phyloP scores from a whole-genome alignment of 139 green algal genomes.

The Bryopsis sp. region DNA sequence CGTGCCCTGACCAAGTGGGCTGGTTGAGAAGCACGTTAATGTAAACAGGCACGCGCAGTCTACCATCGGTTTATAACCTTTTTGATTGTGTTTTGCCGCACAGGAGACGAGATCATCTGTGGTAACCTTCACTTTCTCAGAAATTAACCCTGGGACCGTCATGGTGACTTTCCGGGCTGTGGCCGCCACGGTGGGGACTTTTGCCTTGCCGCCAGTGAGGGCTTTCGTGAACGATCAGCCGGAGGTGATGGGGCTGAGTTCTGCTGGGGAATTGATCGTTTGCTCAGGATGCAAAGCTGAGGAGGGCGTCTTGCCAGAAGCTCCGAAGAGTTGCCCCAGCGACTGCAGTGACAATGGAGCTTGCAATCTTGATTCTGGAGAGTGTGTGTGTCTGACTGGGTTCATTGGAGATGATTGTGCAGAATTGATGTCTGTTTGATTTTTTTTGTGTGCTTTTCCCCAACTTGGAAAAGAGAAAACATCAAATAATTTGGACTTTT shows the following conservation, averaged over 20 bases:
- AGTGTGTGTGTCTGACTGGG: slow-evolving; percentile 22
- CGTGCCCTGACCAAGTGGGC: background rate
- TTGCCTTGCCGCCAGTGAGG: slow-evolving; percentile 41
- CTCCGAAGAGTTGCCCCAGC: slow-evolving; percentile 22
- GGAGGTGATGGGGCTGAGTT: slow-evolving; percentile 39
- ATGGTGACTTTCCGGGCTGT: slow-evolving; percentile 36
- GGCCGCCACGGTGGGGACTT: slow-evolving; percentile 40
- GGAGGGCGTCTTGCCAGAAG: background rate
- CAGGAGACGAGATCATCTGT: slow-evolving; percentile 25
- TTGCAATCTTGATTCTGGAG: slow-evolving; percentile 25
- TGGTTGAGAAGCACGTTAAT: no score
- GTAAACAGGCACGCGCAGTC: no score
- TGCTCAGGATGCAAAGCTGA: slow-evolving; percentile 15
- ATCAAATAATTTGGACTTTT: no score
- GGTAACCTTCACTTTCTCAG: slow-evolving; percentile 35
- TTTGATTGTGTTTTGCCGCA: background rate
- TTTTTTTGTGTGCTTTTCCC: no score
- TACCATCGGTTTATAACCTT: background rate
- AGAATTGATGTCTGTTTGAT: no score
- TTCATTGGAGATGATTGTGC: slow-evolving; percentile 25
- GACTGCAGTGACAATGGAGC: slow-evolving; percentile 23
- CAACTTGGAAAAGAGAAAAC: no score
- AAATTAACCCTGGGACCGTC: slow-evolving; percentile 34
- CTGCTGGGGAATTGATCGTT: slow-evolving; percentile 25
- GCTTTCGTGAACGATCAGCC: slow-evolving; percentile 44